Conservation (phyloP, 2,329 filamentous ascomycete genomes). For the Sporothrix phasma region DNA sequence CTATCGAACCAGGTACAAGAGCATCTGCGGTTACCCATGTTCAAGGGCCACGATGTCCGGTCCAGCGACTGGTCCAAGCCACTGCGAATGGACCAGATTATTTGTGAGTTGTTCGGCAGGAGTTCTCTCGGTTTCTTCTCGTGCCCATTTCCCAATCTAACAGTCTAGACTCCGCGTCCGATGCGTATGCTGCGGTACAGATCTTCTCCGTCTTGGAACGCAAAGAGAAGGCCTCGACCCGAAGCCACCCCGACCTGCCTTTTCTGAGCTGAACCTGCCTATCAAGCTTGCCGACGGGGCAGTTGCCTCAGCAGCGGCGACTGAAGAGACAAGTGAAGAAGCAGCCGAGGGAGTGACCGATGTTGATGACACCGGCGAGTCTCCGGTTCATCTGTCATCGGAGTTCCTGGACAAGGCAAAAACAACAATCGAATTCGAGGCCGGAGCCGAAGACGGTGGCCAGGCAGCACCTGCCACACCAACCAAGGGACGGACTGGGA, state of each 20-base stretch:
- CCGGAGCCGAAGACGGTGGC: slow-evolving; percentile 20
- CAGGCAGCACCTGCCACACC: background rate
- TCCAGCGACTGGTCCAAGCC: slow-evolving; percentile 62
- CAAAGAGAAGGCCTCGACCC: slow-evolving; percentile 58
- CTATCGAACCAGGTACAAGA: slow-evolving; percentile 62
- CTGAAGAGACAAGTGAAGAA: slow-evolving; percentile 26
- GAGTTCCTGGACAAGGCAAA: slow-evolving; percentile 18
- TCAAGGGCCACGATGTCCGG: slow-evolving; percentile 61
- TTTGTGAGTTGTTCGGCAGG: slow-evolving; percentile 45
- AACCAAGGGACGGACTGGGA: background rate
- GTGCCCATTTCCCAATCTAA: slow-evolving; percentile 22
- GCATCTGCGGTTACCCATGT: slow-evolving; percentile 61
- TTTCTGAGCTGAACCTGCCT: slow-evolving; percentile 56
- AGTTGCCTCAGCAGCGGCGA: slow-evolving; percentile 22
- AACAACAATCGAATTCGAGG: slow-evolving; percentile 23
- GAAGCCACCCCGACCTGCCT: slow-evolving; percentile 57
- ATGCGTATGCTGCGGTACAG: slow-evolving; percentile 70
- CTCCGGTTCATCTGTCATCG: slow-evolving; percentile 10
- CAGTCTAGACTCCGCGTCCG: slow-evolving; percentile 60
- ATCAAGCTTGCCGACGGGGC: slow-evolving; percentile 45
- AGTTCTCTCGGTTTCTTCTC: slow-evolving; percentile 2
- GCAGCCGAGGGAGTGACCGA: slow-evolving; percentile 15
- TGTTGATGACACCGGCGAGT: background rate
- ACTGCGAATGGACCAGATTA: slow-evolving; percentile 54
- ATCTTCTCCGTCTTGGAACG: slow-evolving; percentile 63